Conservation (phyloP, 2,329 filamentous ascomycete genomes). For the Colletotrichum abscissum region DNA sequence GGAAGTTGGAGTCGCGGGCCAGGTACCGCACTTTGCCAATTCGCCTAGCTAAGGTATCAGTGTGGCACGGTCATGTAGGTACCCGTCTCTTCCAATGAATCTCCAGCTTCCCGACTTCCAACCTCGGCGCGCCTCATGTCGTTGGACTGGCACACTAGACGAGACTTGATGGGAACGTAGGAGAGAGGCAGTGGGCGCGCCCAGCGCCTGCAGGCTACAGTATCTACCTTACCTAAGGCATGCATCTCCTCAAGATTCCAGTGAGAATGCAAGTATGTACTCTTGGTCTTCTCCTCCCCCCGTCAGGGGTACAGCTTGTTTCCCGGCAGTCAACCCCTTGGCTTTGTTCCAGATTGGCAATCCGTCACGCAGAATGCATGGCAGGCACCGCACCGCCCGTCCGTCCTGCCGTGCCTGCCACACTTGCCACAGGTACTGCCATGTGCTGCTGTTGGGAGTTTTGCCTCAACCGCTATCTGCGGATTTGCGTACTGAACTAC, state of each 20-base stretch:
- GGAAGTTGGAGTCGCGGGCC: too few relatives aligned
- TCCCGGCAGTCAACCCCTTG: constrained; percentile 26
- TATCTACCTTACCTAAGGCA: neutral
- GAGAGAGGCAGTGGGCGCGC: too few relatives aligned
- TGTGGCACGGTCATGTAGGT: constrained; percentile 1
- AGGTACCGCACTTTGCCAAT: too few relatives aligned
- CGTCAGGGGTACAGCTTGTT: constrained; percentile 23
- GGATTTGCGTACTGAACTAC: too few relatives aligned
- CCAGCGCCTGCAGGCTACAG: too few relatives aligned
- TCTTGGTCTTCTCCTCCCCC: neutral
- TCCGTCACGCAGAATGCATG: constrained; percentile 25
- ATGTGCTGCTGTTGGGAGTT: neutral
- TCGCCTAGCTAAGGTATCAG: neutral
- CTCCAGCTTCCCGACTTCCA: too few relatives aligned
- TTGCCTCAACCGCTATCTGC: neutral
- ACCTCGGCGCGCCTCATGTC: too few relatives aligned
- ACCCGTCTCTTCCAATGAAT: neutral
- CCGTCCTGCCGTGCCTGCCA: neutral
- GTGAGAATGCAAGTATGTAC: too few relatives aligned
- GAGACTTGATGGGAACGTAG: too few relatives aligned
- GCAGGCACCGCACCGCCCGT: constrained; percentile 2
- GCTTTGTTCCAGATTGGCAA: constrained; percentile 30
- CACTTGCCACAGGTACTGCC: neutral
- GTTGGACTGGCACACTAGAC: too few relatives aligned
- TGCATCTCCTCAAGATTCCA: too few relatives aligned